A percentile compares a stretch with the other conserved stretches of the same genome.
Conservation (phyloP, 2,329 filamentous ascomycete genomes). For the Domatiomyces globalis region DNA sequence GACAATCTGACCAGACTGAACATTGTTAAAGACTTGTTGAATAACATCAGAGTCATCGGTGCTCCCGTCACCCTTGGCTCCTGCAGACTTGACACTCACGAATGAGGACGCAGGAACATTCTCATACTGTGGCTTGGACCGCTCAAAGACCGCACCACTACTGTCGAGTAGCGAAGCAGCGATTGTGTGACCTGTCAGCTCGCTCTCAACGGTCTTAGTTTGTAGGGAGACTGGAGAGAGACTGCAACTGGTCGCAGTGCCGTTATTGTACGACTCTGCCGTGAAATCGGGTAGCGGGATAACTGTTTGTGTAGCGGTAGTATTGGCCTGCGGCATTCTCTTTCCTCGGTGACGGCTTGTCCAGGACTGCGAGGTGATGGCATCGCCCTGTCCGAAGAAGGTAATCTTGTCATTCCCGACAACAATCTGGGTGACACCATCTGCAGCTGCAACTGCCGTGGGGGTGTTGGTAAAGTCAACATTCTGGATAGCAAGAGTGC, state of each 20-base stretch:
- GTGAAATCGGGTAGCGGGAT: not conserved
- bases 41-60: conserved; percentile 80
- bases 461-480: conserved; percentile 64
- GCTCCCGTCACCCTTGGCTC: conserved; percentile 73
- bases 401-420: conserved; percentile 53
- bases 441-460: conserved; percentile 51
- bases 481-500: conserved; percentile 75
- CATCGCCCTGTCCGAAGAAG: conserved; percentile 67
- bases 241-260: conserved; percentile 8
- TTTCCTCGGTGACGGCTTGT: conserved; percentile 1
- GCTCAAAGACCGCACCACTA: conserved; percentile 60
- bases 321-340: conserved; percentile 7
- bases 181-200: conserved; percentile 5
- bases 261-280: not conserved
- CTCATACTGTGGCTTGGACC: conserved; percentile 81
- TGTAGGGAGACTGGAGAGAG: conserved; percentile 5
- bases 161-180: conserved; percentile 42
- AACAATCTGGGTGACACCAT: conserved; percentile 42
- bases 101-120: conserved; percentile 53
- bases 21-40: conserved; percentile 60
- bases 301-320: conserved; percentile 1
- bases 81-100: conserved; percentile 65
- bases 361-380: conserved; percentile 37
- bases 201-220: conserved; percentile 8
- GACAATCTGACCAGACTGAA: conserved; percentile 44